Conservation (phyloP, 2,329 filamentous ascomycete species). For the Ophiostoma sp. region DNA sequence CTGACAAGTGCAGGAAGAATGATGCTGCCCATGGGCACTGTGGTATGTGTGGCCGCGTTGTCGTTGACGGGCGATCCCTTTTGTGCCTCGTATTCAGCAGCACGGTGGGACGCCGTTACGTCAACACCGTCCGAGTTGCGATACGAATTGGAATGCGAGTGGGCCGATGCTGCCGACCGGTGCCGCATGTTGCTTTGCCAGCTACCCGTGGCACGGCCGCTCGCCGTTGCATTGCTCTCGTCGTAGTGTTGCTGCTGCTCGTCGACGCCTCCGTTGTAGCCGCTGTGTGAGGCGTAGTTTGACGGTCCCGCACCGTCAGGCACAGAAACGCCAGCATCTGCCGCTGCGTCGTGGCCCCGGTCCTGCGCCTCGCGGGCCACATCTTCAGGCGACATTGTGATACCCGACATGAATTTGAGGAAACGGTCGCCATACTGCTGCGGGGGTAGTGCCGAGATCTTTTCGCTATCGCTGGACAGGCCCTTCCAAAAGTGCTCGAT, state of each 20-base stretch:
- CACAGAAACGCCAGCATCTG: slow-evolving; percentile 1
- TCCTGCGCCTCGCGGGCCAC: slow-evolving; percentile 52
- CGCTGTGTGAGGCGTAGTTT: not conserved
- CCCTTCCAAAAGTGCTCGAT: slow-evolving; percentile 97
- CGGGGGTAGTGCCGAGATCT: slow-evolving; percentile 90
- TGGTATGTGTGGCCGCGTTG: slow-evolving; percentile 14
- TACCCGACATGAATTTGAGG: slow-evolving; percentile 80
- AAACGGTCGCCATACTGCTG: slow-evolving; percentile 91
- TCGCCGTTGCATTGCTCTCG: slow-evolving; percentile 27
- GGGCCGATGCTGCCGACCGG: slow-evolving; percentile 32
- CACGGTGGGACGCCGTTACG: slow-evolving; percentile 38
- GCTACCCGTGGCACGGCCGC: slow-evolving; percentile 30
- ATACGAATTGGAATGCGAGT: slow-evolving; percentile 25
- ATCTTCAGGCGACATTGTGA: slow-evolving; percentile 86
- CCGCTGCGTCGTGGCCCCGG: slow-evolving; percentile 44
- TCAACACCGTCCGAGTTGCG: not conserved
- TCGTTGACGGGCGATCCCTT: slow-evolving; percentile 23
- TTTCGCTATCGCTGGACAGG: slow-evolving; percentile 69
- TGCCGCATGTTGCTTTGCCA: slow-evolving; percentile 26
- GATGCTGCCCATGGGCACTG: slow-evolving; percentile 11
- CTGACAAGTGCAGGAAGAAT: slow-evolving; percentile 9
- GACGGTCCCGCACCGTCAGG: not conserved
- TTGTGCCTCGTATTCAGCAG: slow-evolving; percentile 37
- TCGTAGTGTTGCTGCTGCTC: not conserved
- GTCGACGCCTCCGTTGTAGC: not conserved